A percentile compares a stretch with the other conserved stretches of the same genome.
phyloP scores from a whole-genome alignment of 306 rosid genomes.

The Cucumis hystrix region DNA sequence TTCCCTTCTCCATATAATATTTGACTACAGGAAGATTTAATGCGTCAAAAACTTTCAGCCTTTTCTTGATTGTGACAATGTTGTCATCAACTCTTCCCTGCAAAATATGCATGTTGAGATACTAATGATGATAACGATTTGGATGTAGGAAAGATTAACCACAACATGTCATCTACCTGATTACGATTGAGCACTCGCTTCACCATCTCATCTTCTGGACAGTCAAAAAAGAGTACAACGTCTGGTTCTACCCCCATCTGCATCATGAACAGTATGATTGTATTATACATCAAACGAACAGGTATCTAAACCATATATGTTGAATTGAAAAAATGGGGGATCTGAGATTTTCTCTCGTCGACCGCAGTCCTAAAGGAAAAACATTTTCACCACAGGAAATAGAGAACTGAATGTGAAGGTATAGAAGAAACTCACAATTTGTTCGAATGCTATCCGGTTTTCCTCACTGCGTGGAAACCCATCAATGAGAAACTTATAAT shows the following conservation, averaged over 20 bases:
- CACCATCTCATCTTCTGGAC: conserved; percentile 93
- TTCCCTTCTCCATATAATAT: conserved; percentile 64
- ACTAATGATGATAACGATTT: neutral
- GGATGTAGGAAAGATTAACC: neutral
- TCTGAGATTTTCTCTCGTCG: neutral
- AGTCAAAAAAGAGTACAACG: conserved; percentile 85
- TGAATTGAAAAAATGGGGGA: neutral
- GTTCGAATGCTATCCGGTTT: conserved; percentile 72
- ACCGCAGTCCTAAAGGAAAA: neutral
- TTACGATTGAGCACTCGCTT: conserved; percentile 86
- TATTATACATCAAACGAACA: neutral
- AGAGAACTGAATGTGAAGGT: neutral
- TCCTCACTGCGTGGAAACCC: conserved; percentile 92
- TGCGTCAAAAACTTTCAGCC: conserved; percentile 65
- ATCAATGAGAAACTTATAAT: conserved; percentile 61
- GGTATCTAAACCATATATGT: neutral
- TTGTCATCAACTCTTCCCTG: conserved; percentile 99
- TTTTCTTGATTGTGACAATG: conserved; percentile 68
- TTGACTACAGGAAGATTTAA: conserved; percentile 66
- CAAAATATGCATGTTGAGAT: conserved; percentile 17
- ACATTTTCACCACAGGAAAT: neutral
- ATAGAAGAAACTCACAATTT: conserved; percentile 42
- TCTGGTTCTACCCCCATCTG: conserved; percentile 72
- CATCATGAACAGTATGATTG: conserved; percentile 2
- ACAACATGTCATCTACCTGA: conserved; percentile 37